Percentiles rank a stretch among this genome's conserved stretches.
Conservation (phyloP, 176 grass and related monocot species). For the Puccinellia tenuiflora region DNA sequence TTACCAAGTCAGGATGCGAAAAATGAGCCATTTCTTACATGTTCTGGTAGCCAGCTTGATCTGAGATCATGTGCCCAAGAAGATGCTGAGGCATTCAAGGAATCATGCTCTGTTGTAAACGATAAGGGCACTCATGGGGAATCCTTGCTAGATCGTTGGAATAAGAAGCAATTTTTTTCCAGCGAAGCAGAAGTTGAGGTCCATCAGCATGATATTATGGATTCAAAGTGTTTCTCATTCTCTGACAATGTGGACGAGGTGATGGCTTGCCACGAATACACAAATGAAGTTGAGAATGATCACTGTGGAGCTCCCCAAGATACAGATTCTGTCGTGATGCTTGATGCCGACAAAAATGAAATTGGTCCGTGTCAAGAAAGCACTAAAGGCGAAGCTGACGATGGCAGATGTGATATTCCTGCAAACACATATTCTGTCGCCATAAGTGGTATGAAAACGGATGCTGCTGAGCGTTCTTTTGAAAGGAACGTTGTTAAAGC, state of each 20-base stretch:
- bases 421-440: neutral
- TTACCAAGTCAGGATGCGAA: conserved; percentile 23
- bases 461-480: conserved; percentile 10
- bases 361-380: conserved; percentile 6
- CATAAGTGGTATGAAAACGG: neutral
- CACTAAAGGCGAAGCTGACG: neutral
- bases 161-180: conserved; percentile 15
- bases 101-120: conserved; percentile 3
- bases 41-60: conserved; percentile 16
- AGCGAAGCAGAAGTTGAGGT: neutral
- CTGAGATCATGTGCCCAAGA: neutral
- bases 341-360: conserved; percentile 19
- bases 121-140: neutral
- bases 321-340: conserved; percentile 25
- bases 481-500: neutral
- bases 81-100: neutral
- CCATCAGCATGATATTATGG: conserved; percentile 1
- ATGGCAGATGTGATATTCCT: neutral
- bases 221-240: neutral
- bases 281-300: conserved; percentile 3
- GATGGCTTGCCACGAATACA: conserved; percentile 5
- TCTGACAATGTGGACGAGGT: neutral
- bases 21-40: neutral
- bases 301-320: neutral
- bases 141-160: neutral